Percentiles rank a stretch among this genome's conserved stretches.
Conservation (phyloP, 2,329 filamentous ascomycete species). For the Aspergillus intermedius region DNA sequence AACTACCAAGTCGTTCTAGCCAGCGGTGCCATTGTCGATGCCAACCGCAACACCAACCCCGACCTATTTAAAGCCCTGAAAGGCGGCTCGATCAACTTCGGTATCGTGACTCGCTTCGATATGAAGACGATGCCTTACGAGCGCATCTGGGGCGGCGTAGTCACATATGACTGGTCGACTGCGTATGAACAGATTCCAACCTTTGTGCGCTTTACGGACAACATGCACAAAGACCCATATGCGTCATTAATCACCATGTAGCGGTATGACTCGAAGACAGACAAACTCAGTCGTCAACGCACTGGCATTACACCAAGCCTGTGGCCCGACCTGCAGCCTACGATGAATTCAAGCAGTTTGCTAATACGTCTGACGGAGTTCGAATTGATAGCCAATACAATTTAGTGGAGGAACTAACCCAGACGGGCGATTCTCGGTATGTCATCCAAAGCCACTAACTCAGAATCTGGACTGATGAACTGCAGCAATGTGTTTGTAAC, state of each 20-base stretch:
- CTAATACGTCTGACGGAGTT: slow-evolving; percentile 11
- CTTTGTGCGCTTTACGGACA: slow-evolving; percentile 13
- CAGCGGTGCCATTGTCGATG: slow-evolving; percentile 44
- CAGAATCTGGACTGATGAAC: not conserved
- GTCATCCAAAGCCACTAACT: not conserved
- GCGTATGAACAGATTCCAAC: slow-evolving; percentile 13
- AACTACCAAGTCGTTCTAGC: slow-evolving; percentile 50
- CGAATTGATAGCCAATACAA: slow-evolving; percentile 11
- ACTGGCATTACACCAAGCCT: slow-evolving; percentile 8
- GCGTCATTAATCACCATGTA: slow-evolving; percentile 34
- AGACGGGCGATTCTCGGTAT: slow-evolving; percentile 13
- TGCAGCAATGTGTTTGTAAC: slow-evolving; percentile 13
- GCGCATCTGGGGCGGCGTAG: slow-evolving; percentile 19
- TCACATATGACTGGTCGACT: slow-evolving; percentile 10
- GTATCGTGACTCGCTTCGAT: slow-evolving; percentile 27
- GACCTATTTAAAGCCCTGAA: slow-evolving; percentile 51
- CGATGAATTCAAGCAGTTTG: slow-evolving; percentile 6
- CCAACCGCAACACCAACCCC: slow-evolving; percentile 34
- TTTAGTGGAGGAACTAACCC: slow-evolving; percentile 14
- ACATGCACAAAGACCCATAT: slow-evolving; percentile 14
- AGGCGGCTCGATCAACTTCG: slow-evolving; percentile 54
- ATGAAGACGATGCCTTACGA: slow-evolving; percentile 11
- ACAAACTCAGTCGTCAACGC: slow-evolving; percentile 7
- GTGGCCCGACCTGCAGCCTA: slow-evolving; percentile 8
- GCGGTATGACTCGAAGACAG: slow-evolving; percentile 22